These are phyloP conservation scores for Teratosphaeria pseudoeucalypti DNA, from an alignment of 2,329 filamentous ascomycete genomes.

Conservation along the genomic window DNA sequence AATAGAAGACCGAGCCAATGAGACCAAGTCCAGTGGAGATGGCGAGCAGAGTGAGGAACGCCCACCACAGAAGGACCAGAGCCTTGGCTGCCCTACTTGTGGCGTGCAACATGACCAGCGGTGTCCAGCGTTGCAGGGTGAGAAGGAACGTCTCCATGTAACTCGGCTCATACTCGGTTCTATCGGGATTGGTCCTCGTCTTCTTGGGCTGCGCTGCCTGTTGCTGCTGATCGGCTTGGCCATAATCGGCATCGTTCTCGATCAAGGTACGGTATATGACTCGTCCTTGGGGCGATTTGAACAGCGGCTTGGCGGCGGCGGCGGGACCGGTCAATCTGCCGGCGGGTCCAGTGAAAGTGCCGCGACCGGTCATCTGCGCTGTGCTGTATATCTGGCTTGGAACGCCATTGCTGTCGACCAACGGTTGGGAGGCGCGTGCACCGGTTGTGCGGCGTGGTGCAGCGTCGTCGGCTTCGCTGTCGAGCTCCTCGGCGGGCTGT, in stretches of 20 bases:
- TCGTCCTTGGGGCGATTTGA: neutral
- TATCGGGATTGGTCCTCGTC: neutral
- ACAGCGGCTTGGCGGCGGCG: neutral
- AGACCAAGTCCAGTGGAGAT: neutral
- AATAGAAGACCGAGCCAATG: neutral
- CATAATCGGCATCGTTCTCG: neutral
- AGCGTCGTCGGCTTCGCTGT: neutral
- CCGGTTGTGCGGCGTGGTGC: neutral
- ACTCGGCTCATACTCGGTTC: neutral
- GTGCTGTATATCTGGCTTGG: neutral
- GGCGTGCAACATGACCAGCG: neutral
- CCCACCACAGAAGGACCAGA: neutral
- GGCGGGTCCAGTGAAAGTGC: neutral
- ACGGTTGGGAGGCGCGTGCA: neutral
- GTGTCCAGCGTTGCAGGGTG: neutral
- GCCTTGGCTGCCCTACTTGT: neutral
- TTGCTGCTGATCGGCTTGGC: neutral
- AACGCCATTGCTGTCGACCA: neutral
- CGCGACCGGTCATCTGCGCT: neutral
- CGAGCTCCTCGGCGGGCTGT: neutral
- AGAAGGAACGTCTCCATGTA: neutral
- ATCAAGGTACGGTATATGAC: neutral
- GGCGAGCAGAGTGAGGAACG: neutral
- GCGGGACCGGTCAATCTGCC: neutral
- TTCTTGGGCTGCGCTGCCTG: neutral